phyloP scores from a whole-genome alignment of 352 stramenopile genomes.

The Pythium oligandrum region DNA sequence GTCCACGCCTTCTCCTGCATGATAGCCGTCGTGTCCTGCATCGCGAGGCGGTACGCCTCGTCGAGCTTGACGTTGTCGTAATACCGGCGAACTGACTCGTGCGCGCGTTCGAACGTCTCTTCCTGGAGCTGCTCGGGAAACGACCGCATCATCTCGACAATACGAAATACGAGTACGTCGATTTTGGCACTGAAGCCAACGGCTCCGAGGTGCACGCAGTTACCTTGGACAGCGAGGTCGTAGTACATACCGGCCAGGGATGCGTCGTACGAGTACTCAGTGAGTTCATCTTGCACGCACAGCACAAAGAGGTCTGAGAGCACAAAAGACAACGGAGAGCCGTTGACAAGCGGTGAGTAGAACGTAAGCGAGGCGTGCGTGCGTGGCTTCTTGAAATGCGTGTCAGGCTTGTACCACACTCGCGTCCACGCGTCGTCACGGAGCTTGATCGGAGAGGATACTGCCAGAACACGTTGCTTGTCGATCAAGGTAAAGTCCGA shows the following conservation, averaged over 20 bases:
- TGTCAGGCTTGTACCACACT: slow-evolving; percentile 56
- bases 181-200: slow-evolving; percentile 47
- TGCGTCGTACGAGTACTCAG: slow-evolving; percentile 31
- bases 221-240: slow-evolving; percentile 31
- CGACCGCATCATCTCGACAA: slow-evolving; percentile 30
- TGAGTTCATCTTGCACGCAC: slow-evolving; percentile 36
- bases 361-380: slow-evolving; percentile 54
- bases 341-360: slow-evolving; percentile 25
- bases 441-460: slow-evolving; percentile 3
- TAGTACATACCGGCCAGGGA: slow-evolving; percentile 22
- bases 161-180: slow-evolving; percentile 28
- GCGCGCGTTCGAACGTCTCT: slow-evolving; percentile 39
- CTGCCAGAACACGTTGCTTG: slow-evolving; percentile 5
- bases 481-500: slow-evolving; percentile 29
- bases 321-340: slow-evolving; percentile 27
- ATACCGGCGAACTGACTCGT: slow-evolving; percentile 28
- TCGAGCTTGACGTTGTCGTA: slow-evolving; percentile 51
- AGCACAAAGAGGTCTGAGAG: slow-evolving; percentile 31
- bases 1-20: slow-evolving; percentile 32
- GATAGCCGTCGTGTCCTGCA: slow-evolving; percentile 26
- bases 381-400: slow-evolving; percentile 58
- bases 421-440: slow-evolving; percentile 18
- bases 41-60: slow-evolving; percentile 38
- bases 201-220: slow-evolving; percentile 35
- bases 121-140: slow-evolving; percentile 24